These are phyloP conservation scores for Phaeosphaeriaceae sp. DNA, from an alignment of 2,329 filamentous ascomycete genomes.

Conservation along the genomic window DNA sequence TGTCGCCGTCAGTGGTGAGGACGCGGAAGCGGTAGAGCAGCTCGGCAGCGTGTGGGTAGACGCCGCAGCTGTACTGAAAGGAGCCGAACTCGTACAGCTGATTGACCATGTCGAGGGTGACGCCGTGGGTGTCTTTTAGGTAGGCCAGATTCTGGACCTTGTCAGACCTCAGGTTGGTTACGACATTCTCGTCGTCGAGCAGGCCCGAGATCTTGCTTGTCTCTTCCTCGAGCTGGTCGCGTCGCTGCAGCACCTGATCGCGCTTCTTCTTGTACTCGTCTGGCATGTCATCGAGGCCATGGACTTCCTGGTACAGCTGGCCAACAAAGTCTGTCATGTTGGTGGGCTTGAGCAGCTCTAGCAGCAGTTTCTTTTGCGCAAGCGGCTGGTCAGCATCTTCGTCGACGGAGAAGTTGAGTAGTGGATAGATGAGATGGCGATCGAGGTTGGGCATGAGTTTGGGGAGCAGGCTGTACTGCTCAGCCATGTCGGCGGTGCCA, in stretches of 20 bases:
- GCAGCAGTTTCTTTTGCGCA: slow-evolving; percentile 85
- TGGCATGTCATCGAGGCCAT: slow-evolving; percentile 78
- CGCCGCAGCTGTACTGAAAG: slow-evolving; percentile 97
- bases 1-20: slow-evolving; percentile 97
- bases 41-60: slow-evolving; percentile 88
- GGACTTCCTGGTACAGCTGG: slow-evolving; percentile 86
- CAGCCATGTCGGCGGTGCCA: slow-evolving; percentile 60
- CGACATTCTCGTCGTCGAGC: slow-evolving; percentile 85
- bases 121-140: slow-evolving; percentile 93
- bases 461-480: slow-evolving; percentile 81
- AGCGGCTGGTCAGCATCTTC: slow-evolving; percentile 76
- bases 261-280: slow-evolving; percentile 88
- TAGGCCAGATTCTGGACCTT: slow-evolving; percentile 99
- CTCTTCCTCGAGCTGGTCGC: slow-evolving; percentile 85
- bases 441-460: slow-evolving; percentile 92
- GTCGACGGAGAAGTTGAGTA: slow-evolving; percentile 88
- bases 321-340: slow-evolving; percentile 99
- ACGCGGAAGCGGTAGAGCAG: slow-evolving; percentile 98
- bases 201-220: slow-evolving; percentile 88
- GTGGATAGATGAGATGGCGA: slow-evolving; percentile 93
- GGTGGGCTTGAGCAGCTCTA: slow-evolving; percentile 91
- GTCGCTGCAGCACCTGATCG: slow-evolving; percentile 81
- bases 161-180: slow-evolving; percentile 89
- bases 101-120: slow-evolving; percentile 95
- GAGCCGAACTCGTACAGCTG: slow-evolving; percentile 94